A percentile compares a stretch with the other conserved stretches of the same genome.
Conservation (phyloP, 2,329 filamentous ascomycete genomes). For the Pyrenochaeta sp. region DNA sequence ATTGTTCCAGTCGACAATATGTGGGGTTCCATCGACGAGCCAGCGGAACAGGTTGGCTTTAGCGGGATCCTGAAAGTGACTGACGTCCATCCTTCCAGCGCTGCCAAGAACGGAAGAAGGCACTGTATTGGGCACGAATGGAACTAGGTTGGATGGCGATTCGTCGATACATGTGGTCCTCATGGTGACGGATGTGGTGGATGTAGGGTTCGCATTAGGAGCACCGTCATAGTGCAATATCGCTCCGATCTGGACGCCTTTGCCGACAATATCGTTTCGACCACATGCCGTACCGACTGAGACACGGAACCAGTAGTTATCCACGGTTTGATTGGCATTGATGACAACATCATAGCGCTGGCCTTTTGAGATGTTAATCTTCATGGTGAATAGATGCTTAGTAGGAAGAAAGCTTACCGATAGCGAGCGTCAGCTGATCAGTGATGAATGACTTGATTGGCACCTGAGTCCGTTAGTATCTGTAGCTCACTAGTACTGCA, state of each 20-base stretch:
- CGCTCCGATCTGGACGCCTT: conserved; percentile 46
- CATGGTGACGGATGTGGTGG: conserved; percentile 40
- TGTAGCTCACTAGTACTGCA: not conserved
- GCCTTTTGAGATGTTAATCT: conserved; percentile 29
- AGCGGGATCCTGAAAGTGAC: conserved; percentile 38
- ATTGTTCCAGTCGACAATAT: conserved; percentile 52
- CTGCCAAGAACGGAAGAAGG: conserved; percentile 44
- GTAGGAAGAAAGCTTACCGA: conserved; percentile 23
- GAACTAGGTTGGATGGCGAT: conserved; percentile 40
- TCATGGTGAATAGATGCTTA: conserved; percentile 8
- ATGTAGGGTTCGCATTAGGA: conserved; percentile 46
- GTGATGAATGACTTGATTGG: conserved; percentile 52
- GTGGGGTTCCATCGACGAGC: conserved; percentile 52
- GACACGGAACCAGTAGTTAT: conserved; percentile 58
- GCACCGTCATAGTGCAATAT: conserved; percentile 52
- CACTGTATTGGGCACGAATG: conserved; percentile 52
- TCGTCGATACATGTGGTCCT: conserved; percentile 52
- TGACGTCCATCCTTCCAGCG: conserved; percentile 37
- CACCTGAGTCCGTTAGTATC: conserved; percentile 25
- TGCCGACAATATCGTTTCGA: conserved; percentile 36
- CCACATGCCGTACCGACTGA: conserved; percentile 45
- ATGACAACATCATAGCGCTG: conserved; percentile 60
- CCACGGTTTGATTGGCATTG: conserved; percentile 54
- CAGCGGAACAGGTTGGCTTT: conserved; percentile 54
- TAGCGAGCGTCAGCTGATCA: conserved; percentile 44